A percentile compares a stretch with the other conserved stretches of the same genome.
Evolutionary conservation across 768 basidiomycete species (phyloP).

Genomic region (Panaeolus cyanescens): DNA sequence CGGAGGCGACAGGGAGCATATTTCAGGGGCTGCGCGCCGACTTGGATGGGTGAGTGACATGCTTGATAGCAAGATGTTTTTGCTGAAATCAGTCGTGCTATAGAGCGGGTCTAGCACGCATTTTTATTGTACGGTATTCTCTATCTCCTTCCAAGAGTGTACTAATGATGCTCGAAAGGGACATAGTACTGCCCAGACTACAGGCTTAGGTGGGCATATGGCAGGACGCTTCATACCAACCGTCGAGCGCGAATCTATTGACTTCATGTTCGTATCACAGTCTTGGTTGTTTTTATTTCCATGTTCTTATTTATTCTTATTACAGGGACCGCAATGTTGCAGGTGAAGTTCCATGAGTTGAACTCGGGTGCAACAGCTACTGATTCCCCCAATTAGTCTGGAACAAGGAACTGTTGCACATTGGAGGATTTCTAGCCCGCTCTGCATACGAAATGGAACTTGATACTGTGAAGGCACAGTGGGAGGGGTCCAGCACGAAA

Average conservation of each 20-base stretch:
- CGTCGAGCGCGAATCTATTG: constrained; percentile 93
- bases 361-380: not conserved
- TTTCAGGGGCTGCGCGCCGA: constrained; percentile 89
- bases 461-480: constrained; percentile 54
- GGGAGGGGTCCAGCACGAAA: constrained; percentile 48
- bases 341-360: constrained; percentile 38
- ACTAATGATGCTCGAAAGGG: no score
- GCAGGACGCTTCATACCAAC: constrained; percentile 91
- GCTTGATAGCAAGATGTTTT: not conserved
- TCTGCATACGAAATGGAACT: constrained; percentile 87
- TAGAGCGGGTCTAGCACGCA: constrained; percentile 66
- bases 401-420: constrained; percentile 87
- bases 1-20: constrained; percentile 70
- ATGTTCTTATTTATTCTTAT: constrained; percentile 1
- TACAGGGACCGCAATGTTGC: constrained; percentile 80
- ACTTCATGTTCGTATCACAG: constrained; percentile 66
- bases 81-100: constrained; percentile 2
- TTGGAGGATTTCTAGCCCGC: constrained; percentile 83
- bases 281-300: not conserved
- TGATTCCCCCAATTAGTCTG: constrained; percentile 50
- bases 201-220: constrained; percentile 69
- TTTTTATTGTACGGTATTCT: constrained; percentile 73
- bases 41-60: constrained; percentile 66
- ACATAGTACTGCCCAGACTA: constrained; percentile 91
- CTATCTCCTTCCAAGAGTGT: not conserved